A percentile compares a stretch with the other conserved stretches of the same genome.
Conservation (phyloP, 2,329 filamentous ascomycete genomes). For the Beauveria australis region DNA sequence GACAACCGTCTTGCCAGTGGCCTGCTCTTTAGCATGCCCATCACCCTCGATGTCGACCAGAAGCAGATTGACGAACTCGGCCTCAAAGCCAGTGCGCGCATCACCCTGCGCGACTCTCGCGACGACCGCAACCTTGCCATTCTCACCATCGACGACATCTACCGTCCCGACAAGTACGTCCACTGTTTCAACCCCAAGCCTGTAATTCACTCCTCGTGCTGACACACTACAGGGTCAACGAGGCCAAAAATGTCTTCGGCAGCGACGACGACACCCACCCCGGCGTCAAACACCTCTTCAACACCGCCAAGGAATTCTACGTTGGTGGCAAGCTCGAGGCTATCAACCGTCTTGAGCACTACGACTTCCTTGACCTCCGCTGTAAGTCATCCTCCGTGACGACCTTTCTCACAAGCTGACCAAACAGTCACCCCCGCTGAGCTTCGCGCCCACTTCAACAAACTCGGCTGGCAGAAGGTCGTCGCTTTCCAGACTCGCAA, state of each 20-base stretch:
- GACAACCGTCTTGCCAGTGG: conserved; percentile 81
- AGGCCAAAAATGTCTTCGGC: conserved; percentile 91
- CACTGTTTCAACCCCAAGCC: neutral
- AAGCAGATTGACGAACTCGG: conserved; percentile 64
- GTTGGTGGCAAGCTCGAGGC: conserved; percentile 94
- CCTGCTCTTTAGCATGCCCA: conserved; percentile 92
- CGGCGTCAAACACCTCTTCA: conserved; percentile 82
- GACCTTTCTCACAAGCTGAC: neutral
- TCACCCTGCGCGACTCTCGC: conserved; percentile 89
- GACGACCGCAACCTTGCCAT: conserved; percentile 96
- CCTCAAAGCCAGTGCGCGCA: conserved; percentile 70
- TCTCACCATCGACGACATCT: conserved; percentile 89
- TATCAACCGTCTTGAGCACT: conserved; percentile 91
- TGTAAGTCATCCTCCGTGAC: conserved; percentile 46
- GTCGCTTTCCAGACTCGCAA: conserved; percentile 99
- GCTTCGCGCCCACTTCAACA: conserved; percentile 94
- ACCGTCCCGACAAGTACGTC: conserved; percentile 85
- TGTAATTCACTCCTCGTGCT: conserved; percentile 9
- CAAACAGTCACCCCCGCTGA: conserved; percentile 77
- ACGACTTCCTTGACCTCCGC: conserved; percentile 95
- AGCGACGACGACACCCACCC: conserved; percentile 85
- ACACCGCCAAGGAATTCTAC: conserved; percentile 77
- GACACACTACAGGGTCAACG: conserved; percentile 54
- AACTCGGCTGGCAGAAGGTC: conserved; percentile 95
- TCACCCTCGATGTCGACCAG: conserved; percentile 79